A percentile compares a stretch with the other conserved stretches of the same genome.
These are phyloP conservation scores for Venturia aucupariae DNA, from an alignment of 2,329 filamentous ascomycete species.

Conservation along the genomic window DNA sequence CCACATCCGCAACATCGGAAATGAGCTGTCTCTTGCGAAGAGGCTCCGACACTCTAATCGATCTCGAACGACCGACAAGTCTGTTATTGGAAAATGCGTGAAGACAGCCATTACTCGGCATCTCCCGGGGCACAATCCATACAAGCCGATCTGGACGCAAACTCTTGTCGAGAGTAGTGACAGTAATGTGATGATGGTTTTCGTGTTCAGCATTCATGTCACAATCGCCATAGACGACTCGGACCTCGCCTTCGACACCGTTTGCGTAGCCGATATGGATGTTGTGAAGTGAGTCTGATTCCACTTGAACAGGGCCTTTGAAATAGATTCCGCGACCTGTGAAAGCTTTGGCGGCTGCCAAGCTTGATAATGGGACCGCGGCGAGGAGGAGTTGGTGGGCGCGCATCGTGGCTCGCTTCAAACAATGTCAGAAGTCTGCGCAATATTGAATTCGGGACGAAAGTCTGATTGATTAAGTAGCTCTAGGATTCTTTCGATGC, in stretches of 20 bases:
- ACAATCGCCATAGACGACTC: slow-evolving; percentile 38
- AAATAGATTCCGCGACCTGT: neutral
- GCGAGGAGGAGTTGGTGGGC: neutral
- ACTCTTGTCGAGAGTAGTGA: slow-evolving; percentile 29
- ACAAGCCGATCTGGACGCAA: slow-evolving; percentile 38
- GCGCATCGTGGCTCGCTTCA: neutral
- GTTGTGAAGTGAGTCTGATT: slow-evolving; percentile 38
- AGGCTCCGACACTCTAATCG: slow-evolving; percentile 21
- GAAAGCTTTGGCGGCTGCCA: neutral
- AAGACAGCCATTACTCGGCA: slow-evolving; percentile 32
- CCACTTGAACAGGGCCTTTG: slow-evolving; percentile 24
- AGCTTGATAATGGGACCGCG: neutral
- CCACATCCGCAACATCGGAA: slow-evolving; percentile 41
- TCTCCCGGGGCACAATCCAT: slow-evolving; percentile 37
- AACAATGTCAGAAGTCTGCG: too few relatives aligned
- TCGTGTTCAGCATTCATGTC: slow-evolving; percentile 26
- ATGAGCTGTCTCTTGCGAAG: neutral
- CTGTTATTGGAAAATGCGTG: slow-evolving; percentile 34
- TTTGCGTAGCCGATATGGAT: slow-evolving; percentile 37
- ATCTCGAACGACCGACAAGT: slow-evolving; percentile 35
- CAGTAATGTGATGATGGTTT: slow-evolving; percentile 37
- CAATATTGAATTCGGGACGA: neutral
- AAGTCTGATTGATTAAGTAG: neutral
- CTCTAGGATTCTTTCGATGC: neutral
- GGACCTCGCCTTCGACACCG: slow-evolving; percentile 35